Percentiles rank a stretch among this genome's conserved stretches.
Conservation (phyloP, 805 yeast genomes). For the Lipomyces yamadae region DNA sequence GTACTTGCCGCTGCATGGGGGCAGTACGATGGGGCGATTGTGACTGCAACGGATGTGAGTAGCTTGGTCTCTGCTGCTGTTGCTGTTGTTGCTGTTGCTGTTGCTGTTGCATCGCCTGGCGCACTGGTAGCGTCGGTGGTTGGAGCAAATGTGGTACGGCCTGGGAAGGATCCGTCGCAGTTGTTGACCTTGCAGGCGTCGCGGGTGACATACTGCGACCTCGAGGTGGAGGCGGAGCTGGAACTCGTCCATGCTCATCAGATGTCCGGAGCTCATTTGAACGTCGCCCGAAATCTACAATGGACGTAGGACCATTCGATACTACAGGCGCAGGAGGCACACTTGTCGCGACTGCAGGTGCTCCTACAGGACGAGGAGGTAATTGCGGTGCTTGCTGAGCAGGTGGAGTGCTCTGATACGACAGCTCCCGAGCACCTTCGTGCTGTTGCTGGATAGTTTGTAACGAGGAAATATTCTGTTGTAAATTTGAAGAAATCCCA, state of each 20-base stretch:
- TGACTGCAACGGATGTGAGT: slow-evolving; percentile 6
- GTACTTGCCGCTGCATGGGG: background rate
- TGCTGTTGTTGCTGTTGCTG: too few species aligned
- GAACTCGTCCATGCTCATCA: slow-evolving; percentile 1
- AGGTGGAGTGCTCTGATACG: background rate
- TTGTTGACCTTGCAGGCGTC: background rate
- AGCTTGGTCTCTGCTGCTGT: background rate
- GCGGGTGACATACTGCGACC: slow-evolving; percentile 24
- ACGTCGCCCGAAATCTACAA: slow-evolving; percentile 15
- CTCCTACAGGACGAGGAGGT: slow-evolving; percentile 14
- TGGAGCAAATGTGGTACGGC: slow-evolving; percentile 5
- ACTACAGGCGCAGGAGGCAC: slow-evolving; percentile 3
- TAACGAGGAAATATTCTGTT: background rate
- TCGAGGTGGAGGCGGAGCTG: slow-evolving; percentile 18
- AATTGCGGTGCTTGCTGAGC: slow-evolving; percentile 3
- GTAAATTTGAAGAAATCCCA: background rate
- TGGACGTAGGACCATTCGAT: slow-evolving; percentile 18
- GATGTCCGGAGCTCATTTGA: slow-evolving; percentile 15
- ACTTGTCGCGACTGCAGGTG: slow-evolving; percentile 4
- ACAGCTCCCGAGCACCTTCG: background rate
- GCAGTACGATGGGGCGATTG: background rate
- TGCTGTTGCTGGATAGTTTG: background rate
- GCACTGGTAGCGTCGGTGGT: background rate
- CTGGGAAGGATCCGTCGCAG: background rate
- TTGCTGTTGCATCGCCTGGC: background rate